A percentile compares a stretch with the other conserved stretches of the same genome.
These are phyloP conservation scores for Penicillium sp. DNA, from an alignment of 2,329 filamentous ascomycete species.

Conservation along the genomic window DNA sequence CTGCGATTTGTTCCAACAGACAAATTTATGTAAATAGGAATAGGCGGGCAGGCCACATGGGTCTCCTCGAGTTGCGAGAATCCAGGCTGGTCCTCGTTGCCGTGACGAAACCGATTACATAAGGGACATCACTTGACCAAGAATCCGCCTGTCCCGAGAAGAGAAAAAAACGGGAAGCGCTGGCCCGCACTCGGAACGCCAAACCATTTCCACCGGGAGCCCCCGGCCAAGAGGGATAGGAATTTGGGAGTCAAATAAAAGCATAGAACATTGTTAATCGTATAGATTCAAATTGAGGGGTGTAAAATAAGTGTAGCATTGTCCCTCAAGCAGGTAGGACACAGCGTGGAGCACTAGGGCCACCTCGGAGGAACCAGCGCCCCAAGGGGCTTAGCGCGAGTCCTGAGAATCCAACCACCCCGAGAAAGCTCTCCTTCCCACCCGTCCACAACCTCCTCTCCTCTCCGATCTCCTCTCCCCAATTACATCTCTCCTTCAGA, in stretches of 20 bases:
- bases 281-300: not conserved
- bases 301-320: not conserved
- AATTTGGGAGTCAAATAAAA: slow-evolving; percentile 13
- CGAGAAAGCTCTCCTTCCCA: slow-evolving; percentile 41
- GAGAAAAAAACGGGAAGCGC: slow-evolving; percentile 29
- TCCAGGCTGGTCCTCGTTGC: slow-evolving; percentile 19
- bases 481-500: slow-evolving; percentile 41
- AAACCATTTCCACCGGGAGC: slow-evolving; percentile 1
- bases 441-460: slow-evolving; percentile 41
- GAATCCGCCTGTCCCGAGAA: slow-evolving; percentile 37
- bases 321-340: slow-evolving; percentile 1
- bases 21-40: not conserved
- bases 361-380: slow-evolving; percentile 37
- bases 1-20: no score
- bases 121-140: slow-evolving; percentile 26
- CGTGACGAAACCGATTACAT: slow-evolving; percentile 34
- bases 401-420: slow-evolving; percentile 38
- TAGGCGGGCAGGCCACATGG: no score
- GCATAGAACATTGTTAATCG: not conserved
- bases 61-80: no score
- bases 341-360: slow-evolving; percentile 32
- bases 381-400: slow-evolving; percentile 38
- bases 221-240: not conserved
- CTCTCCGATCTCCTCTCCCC: slow-evolving; percentile 35
- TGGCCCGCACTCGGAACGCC: slow-evolving; percentile 21